Conservation (phyloP, 2,329 filamentous ascomycete genomes). For the Neopestalotiopsis sp. region DNA sequence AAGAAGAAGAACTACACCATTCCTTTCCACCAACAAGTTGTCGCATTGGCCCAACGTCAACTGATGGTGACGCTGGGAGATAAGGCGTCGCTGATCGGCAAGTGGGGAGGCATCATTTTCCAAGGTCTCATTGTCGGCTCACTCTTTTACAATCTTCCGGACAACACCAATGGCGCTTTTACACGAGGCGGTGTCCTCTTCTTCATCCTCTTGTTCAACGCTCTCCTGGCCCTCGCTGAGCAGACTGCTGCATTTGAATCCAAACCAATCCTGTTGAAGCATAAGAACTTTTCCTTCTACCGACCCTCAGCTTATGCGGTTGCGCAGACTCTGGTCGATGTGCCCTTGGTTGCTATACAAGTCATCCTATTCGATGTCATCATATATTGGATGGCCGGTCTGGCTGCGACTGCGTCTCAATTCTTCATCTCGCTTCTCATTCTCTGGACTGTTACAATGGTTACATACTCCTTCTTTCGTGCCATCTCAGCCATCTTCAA, state of each 20-base stretch:
- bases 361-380: constrained; percentile 63
- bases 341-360: constrained; percentile 62
- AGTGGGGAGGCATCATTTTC: constrained; percentile 33
- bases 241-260: constrained; percentile 63
- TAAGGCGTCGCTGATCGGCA: constrained; percentile 31
- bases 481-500: constrained; percentile 51
- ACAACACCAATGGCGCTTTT: constrained; percentile 54
- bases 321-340: constrained; percentile 42
- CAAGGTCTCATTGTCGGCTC: constrained; percentile 34
- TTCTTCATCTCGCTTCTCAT: constrained; percentile 66
- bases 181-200: constrained; percentile 64
- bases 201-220: constrained; percentile 65
- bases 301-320: constrained; percentile 61
- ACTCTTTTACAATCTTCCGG: constrained; percentile 30
- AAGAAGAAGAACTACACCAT: constrained; percentile 58
- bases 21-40: constrained; percentile 41
- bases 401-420: constrained; percentile 60
- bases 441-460: constrained; percentile 57
- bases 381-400: constrained; percentile 64
- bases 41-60: constrained; percentile 45
- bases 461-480: constrained; percentile 59
- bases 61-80: constrained; percentile 35
- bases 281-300: constrained; percentile 73
- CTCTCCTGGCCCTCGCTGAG: constrained; percentile 63
- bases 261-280: constrained; percentile 69